Conservation (phyloP, 2,329 filamentous ascomycete species). For the Gnomoniopsis smithogilvyi region DNA sequence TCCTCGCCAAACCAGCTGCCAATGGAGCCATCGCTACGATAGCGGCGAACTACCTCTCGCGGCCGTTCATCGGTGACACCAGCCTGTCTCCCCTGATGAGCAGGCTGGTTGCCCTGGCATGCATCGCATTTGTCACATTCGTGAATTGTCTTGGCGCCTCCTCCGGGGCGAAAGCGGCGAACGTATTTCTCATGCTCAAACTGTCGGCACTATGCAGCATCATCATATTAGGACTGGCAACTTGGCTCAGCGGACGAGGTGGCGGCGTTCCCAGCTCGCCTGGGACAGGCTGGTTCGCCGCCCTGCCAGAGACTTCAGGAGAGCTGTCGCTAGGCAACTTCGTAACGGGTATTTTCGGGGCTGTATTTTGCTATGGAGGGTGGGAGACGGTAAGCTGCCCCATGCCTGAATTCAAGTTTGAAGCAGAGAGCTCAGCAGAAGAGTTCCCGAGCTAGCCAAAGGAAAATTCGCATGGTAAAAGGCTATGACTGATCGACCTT, state of each 20-base stretch:
- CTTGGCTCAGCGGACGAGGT: conserved; percentile 30
- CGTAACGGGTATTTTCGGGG: conserved; percentile 38
- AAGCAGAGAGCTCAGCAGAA: neutral
- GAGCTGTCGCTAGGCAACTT: conserved; percentile 38
- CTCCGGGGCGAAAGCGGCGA: conserved; percentile 35
- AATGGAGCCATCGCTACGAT: conserved; percentile 42
- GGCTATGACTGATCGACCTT: neutral
- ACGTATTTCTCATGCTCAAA: conserved; percentile 37
- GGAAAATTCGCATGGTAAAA: neutral
- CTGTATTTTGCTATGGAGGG: conserved; percentile 40
- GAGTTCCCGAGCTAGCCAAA: neutral
- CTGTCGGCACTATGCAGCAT: conserved; percentile 23
- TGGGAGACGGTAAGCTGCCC: conserved; percentile 39
- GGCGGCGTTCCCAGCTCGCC: conserved; percentile 31
- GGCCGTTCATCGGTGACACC: conserved; percentile 27
- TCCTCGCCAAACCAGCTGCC: conserved; percentile 39
- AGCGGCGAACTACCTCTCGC: conserved; percentile 37
- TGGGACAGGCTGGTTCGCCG: conserved; percentile 29
- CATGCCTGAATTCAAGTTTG: conserved; percentile 18
- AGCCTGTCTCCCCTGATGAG: conserved; percentile 24
- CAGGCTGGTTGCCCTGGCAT: conserved; percentile 35
- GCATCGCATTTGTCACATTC: conserved; percentile 35
- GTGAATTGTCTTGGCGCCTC: conserved; percentile 41
- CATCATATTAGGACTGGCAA: conserved; percentile 22
- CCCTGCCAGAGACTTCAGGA: conserved; percentile 19